Base-by-base conservation (phyloP, 345 rosid genomes). In the Pistacia integerrima region DNA sequence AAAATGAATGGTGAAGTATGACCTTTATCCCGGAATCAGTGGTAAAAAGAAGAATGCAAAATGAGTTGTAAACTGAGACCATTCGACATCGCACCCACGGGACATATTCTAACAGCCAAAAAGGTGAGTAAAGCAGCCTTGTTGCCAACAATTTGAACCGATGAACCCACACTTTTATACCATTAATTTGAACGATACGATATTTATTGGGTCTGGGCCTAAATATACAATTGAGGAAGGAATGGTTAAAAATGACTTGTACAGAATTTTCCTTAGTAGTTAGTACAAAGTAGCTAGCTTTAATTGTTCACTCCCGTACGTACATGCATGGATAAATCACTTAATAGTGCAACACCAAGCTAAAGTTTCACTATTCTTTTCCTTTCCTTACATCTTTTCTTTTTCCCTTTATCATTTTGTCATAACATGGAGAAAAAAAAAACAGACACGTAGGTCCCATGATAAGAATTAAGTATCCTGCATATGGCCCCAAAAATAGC, bases 371-470 rank as follows among this genome's bases (percentile, higher is more conserved):
- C 69, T 72, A 60, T 78, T 61, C 25, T 72, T 44, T 44, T 16
- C 6, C 51, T 44, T 44, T 14, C 6, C 36, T 11, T 41, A 20
- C 28, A 28, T 49, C n/a, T 12, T 17, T 65, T 4, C 17, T 4
- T 25, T 57, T 65, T 33, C 17, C 20, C 44, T 68, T 79, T 79
- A 57, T 49, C 36, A 36, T n/a, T 70, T 70, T 72, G 79, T 66
- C 69, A 58, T 25, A 36, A 64, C 63, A 28, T 62, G 57, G 69
- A 51, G 44, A 67, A 51, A 75, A 64, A 22, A 13, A 54, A 36
- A 74, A 62, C 22, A 64, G 76, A 76, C 65, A 64, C 51, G 72
- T 72, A 54, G 88, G 89, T 72, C 85, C 89, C 85, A 78, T 76
- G 84, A 77, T 77, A 67, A 80, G 82, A 78, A 82, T 73, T 25